These are phyloP conservation scores for Arthroderma sp. DNA, from an alignment of 2,329 filamentous ascomycete genomes.

Conservation along the genomic window DNA sequence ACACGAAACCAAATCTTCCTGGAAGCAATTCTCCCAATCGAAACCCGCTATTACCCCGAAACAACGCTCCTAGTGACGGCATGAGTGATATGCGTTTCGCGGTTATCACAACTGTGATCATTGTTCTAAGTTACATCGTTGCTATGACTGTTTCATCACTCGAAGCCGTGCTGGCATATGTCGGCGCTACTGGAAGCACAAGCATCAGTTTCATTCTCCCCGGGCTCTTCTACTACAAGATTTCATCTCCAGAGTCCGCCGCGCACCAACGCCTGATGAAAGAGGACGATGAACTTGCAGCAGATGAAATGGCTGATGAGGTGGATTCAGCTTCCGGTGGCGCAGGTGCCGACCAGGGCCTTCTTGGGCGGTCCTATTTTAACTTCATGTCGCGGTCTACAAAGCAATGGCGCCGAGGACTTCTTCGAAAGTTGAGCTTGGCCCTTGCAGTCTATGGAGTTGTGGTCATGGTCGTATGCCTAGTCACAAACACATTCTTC, in stretches of 20 bases:
- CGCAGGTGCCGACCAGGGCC: conserved; percentile 15
- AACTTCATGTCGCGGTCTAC: conserved; percentile 48
- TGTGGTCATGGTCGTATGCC: conserved; percentile 77
- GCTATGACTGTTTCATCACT: conserved; percentile 84
- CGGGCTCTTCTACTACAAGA: conserved; percentile 96
- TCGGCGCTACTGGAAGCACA: conserved; percentile 86
- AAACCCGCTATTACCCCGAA: conserved; percentile 29
- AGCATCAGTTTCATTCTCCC: conserved; percentile 96
- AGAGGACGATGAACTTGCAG: conserved; percentile 64
- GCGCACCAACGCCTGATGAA: conserved; percentile 80
- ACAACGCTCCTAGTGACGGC: conserved; percentile 22
- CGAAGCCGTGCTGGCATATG: conserved; percentile 85
- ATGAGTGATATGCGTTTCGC: conserved; percentile 88
- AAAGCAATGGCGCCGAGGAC: conserved; percentile 51
- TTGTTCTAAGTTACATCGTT: conserved; percentile 72
- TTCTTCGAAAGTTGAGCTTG: conserved; percentile 60
- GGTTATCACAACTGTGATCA: conserved; percentile 71
- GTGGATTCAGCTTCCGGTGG: conserved; percentile 14
- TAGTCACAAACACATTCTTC: conserved; percentile 77
- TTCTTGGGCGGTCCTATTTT: conserved; percentile 33
- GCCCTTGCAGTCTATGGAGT: conserved; percentile 71
- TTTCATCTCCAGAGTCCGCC: conserved; percentile 74
- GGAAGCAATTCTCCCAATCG: conserved; percentile 34
- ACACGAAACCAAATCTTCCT: conserved; percentile 24
- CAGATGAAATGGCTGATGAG: conserved; percentile 27